Evolutionary conservation across 2,329 filamentous ascomycete species (phyloP), one percentile per base, ranked within the genome.

Genomic region (Alternaria panax): DNA sequence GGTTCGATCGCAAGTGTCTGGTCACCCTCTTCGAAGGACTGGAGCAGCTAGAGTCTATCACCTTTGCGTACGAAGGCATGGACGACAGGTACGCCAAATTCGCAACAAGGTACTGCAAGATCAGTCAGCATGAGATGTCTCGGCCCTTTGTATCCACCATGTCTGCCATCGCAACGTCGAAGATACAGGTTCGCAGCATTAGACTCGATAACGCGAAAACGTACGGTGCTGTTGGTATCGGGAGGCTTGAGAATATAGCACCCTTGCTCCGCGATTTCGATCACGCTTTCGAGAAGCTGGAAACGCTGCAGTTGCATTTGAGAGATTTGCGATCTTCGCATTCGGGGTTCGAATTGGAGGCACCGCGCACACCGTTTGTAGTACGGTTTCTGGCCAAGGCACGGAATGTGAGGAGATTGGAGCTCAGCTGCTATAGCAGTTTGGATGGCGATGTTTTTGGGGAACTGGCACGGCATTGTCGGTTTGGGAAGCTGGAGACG

Each of bases 301-400:
- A 62, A 6, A 57, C 20, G 1, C 46, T 75, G 25, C 46, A 66
- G 8, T 53, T 76, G 11, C 65, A 69, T n/a, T 57, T 75, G 14
- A 61, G 74, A 11, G 74, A 75, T 43, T 72, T 71, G 66, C 63
- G 74, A n/a, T 45, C 54, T 16, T 65, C 61, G 0, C 68, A 73
- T 14, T 53, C 58, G 1, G 71, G 73, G 0, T 74, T 75, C 24
- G 65, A 68, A 36, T 62, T 71, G 8, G 62, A 65, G 11, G 34
- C 20, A 2, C 51, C 56, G 1, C 65, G 63, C 18, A 54, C 64
- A 2, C 68, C 74, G 1, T 75, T 76, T 43, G 57, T 70, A 2
- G 67, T 76, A 5, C 65, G 73, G 1, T 73, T 75, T 30, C 63
- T 76, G 0, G 62, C 67, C 1, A 75, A 72, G 32, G 66, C 62